Base-by-base conservation (phyloP, 2,329 filamentous ascomycete genomes). In the Fusarium acutatum region DNA sequence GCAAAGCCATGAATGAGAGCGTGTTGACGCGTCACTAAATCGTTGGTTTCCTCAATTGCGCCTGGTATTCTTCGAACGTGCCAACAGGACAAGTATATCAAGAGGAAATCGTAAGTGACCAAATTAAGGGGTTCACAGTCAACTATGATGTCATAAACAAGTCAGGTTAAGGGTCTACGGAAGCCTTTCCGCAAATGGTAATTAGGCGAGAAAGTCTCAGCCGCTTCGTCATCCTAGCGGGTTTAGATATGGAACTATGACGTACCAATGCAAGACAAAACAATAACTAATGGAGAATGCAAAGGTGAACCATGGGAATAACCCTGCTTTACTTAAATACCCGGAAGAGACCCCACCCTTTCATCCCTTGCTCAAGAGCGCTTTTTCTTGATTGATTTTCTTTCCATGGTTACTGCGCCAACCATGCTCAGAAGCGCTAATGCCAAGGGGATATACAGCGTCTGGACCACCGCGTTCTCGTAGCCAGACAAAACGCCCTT, bases 311-410 rank as follows among this genome's bases (percentile, higher is more conserved):
- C 2, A 15, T 8, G 49, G 49, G 34, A 26, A 28, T 28, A 53
- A 7, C 14, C 9, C 3, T 49, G 14, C 8, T 32, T 49, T n/a
- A 11, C 44, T 9, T 6, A 20, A 5, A 9, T 50, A 5, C 10
- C 3, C 5, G 4, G 2, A 13, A 14, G 1, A 20, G 30, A 7
- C 32, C 10, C n/a, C 22, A 12, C 9, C 12, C 5, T 26, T 5
- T 22, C 6, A 18, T 8, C 11, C 7, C 17, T 12, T 38, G 5
- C 5, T 38, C 40, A 76, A 8, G 70, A 61, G 7, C 49, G 60
- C 43, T 77, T 77, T 44, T 74, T 74, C 53, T 77, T 78, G 7
- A 77, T 65, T 0, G 75, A 78, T 24, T 67, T 75, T 4, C 72
- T 60, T 41, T 78, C 75, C 70, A 75, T 78, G 0, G 75, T 66